A percentile compares a stretch with the other conserved stretches of the same genome.
Evolutionary conservation across 345 rosid species (phyloP).

Genomic region (Rhizophora apiculata): DNA sequence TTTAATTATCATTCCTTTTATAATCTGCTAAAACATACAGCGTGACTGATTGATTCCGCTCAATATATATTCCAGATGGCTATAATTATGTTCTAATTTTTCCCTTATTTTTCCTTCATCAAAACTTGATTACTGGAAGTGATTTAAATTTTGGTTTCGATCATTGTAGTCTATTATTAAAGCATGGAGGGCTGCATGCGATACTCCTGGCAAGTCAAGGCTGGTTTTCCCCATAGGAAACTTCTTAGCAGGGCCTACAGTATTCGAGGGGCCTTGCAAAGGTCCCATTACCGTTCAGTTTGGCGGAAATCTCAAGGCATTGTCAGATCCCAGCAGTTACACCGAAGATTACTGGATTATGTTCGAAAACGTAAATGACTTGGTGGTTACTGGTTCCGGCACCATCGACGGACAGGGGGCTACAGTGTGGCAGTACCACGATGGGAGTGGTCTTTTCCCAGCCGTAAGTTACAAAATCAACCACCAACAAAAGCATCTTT

Average conservation of each 20-base stretch:
- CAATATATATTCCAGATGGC: too few relatives aligned
- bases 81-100: too few relatives aligned
- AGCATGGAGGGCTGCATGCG: slow-evolving; percentile 47
- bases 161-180: slow-evolving; percentile 29
- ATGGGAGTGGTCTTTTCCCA: slow-evolving; percentile 17
- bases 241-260: slow-evolving; percentile 28
- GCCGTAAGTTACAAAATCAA: slow-evolving; percentile 14
- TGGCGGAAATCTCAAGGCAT: slow-evolving; percentile 36
- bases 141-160: background rate
- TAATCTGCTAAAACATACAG: too few relatives aligned
- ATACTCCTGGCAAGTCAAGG: slow-evolving; percentile 28
- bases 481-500: background rate
- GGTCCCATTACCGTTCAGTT: slow-evolving; percentile 33
- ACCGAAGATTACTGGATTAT: slow-evolving; percentile 43
- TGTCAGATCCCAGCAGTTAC: slow-evolving; percentile 24
- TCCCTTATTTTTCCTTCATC: background rate
- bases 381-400: slow-evolving; percentile 54
- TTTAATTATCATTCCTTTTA: too few relatives aligned
- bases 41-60: too few relatives aligned
- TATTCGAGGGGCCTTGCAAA: slow-evolving; percentile 47
- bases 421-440: slow-evolving; percentile 44
- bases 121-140: too few relatives aligned
- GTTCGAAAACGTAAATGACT: slow-evolving; percentile 47
- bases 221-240: slow-evolving; percentile 41
- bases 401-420: slow-evolving; percentile 63